Evolutionary conservation across 2,329 filamentous ascomycete genomes (phyloP), one percentile per base, ranked within the genome.

Genomic region (Penicillium sp.): DNA sequence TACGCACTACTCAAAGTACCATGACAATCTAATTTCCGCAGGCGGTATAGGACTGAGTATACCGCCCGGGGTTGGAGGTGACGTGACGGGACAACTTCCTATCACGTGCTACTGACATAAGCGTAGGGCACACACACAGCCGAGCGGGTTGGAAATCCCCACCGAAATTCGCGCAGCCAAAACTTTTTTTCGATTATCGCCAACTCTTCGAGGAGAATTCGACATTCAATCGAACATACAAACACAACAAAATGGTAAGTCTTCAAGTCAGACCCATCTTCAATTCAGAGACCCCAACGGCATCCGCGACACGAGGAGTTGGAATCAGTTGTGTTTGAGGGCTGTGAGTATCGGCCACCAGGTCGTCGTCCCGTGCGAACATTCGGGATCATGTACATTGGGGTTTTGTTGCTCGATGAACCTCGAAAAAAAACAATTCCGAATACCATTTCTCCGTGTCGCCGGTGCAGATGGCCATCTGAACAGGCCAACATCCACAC

Each of bases 121-220:
- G 40, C 45, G 44, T 66, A 64, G 62, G 60, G 61, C 61, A 64
- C 62, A 65, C 60, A 54, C 60, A 54, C 52, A 65, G 57, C 61
- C 62, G 61, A 66, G 61, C 53, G 55, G 49, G 48, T 18, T 48
- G 45, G 45, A 59, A 59, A 63, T 45, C 43, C 53, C 57, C 53
- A 54, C 55, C 53, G 49, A 53, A 54, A 53, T 46, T 55, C 52
- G 46, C 44, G 45, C 41, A 51, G 44, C 46, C 50, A 47, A 52
- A 46, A 57, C 18, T 32, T 32, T 53, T 45, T 54, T 62, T 54
- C 58, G 56, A 50, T 51, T 52, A 51, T 51, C 61, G 52, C 51
- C 47, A 54, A 53, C 73, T 76, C 74, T 76, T 76, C 72, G 74
- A 76, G 74, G 74, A 76, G 71, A 69, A 72, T 74, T 73, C 73